phyloP scores from a whole-genome alignment of 192 early-diverging fungal genomes.

The Linnemannia zychae region DNA sequence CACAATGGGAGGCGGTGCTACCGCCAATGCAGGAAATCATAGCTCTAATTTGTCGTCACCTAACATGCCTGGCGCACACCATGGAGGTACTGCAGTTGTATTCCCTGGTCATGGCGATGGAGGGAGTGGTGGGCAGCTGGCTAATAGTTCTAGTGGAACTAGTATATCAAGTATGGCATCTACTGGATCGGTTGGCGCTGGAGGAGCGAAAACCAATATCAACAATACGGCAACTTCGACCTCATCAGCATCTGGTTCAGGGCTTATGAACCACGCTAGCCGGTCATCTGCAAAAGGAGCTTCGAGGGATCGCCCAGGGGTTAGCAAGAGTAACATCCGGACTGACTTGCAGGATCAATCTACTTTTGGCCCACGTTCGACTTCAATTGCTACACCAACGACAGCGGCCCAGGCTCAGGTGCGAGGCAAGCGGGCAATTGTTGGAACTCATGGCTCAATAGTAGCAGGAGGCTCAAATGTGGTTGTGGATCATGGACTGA shows the following conservation, averaged over 20 bases:
- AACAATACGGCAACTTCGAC: background rate
- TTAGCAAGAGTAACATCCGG: constrained; percentile 27
- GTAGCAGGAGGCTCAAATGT: background rate
- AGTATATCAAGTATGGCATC: background rate
- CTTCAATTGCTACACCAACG: constrained; percentile 27
- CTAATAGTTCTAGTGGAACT: background rate
- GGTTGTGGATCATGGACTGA: background rate
- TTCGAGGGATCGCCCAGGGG: constrained; percentile 15
- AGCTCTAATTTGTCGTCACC: constrained; percentile 26
- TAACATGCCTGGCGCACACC: constrained; percentile 19
- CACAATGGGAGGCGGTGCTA: constrained; percentile 22
- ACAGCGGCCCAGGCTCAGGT: constrained; percentile 19
- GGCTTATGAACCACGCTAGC: constrained; percentile 21
- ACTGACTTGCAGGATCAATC: constrained; percentile 13
- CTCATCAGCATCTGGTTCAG: background rate
- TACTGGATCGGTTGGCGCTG: background rate
- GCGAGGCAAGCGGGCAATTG: constrained; percentile 18
- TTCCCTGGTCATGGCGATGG: constrained; percentile 36
- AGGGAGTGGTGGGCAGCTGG: background rate
- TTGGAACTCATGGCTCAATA: background rate
- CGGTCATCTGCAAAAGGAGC: constrained; percentile 17
- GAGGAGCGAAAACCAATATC: background rate
- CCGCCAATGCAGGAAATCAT: constrained; percentile 29
- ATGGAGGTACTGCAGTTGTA: background rate
- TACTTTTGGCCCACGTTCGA: constrained; percentile 8